A percentile compares a stretch with the other conserved stretches of the same genome.
phyloP scores from a whole-genome alignment of 106 monocot species.

The Gastrodia elata region DNA sequence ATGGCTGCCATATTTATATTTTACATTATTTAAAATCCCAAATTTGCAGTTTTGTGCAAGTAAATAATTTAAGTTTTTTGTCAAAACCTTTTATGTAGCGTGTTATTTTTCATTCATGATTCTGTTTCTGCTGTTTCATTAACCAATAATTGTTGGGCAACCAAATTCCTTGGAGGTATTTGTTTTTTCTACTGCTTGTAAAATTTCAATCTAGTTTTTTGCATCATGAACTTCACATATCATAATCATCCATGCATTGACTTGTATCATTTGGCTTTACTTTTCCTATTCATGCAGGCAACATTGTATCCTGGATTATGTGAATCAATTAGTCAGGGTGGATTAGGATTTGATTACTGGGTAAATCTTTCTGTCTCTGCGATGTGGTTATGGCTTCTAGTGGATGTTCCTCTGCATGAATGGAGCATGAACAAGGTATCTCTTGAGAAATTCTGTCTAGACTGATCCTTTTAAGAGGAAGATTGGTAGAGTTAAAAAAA shows the following conservation, averaged over 20 bases:
- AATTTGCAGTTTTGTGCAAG: neutral
- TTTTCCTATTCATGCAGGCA: constrained; percentile 35
- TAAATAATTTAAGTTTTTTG: neutral
- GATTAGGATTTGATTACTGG: constrained; percentile 91
- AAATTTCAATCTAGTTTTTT: neutral
- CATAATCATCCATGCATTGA: neutral
- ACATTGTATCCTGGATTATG: constrained; percentile 96
- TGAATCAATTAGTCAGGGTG: constrained; percentile 82
- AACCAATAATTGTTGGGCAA: neutral
- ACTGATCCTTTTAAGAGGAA: neutral
- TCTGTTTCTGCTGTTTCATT: neutral
- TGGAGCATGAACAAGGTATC: constrained; percentile 96
- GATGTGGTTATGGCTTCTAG: constrained; percentile 90
- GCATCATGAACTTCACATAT: neutral
- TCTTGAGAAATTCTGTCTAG: neutral
- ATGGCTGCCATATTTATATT: neutral
- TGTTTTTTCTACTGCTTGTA: neutral
- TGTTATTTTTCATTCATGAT: neutral
- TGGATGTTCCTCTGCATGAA: constrained; percentile 62
- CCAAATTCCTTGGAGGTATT: neutral
- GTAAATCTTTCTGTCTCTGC: constrained; percentile 75
- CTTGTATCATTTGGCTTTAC: neutral
- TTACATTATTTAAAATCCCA: neutral
- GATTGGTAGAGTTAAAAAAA: neutral
- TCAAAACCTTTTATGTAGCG: neutral